These are phyloP conservation scores for Urostyla sp. DNA, from an alignment of 73 alveolate species.

Conservation along the genomic window DNA sequence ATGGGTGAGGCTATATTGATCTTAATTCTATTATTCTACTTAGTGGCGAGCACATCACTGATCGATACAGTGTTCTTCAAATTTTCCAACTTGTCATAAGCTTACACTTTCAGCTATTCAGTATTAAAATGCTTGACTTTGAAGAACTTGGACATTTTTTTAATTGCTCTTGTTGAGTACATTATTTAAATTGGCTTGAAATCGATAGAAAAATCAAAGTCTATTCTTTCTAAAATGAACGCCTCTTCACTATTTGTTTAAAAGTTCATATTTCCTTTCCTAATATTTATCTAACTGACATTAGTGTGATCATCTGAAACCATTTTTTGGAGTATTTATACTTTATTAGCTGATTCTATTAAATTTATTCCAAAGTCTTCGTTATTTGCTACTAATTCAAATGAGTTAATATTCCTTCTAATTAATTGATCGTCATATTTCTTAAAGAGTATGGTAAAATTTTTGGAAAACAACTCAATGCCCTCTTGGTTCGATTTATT, in stretches of 20 bases:
- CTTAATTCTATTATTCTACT: conserved; percentile 39
- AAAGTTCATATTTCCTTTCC: neutral
- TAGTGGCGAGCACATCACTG: conserved; percentile 26
- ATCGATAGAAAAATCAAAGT: conserved; percentile 12
- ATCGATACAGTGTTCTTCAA: conserved; percentile 25
- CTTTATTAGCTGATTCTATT: no score
- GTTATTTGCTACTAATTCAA: conserved; percentile 34
- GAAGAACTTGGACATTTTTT: conserved; percentile 28
- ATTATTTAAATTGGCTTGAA: conserved; percentile 31
- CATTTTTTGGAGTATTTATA: no score
- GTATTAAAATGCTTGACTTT: conserved; percentile 11
- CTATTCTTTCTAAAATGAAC: neutral
- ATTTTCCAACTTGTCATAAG: conserved; percentile 47
- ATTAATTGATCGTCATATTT: conserved; percentile 26
- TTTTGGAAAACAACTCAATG: conserved; percentile 21
- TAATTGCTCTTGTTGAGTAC: conserved; percentile 18
- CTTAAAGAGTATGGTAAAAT: conserved; percentile 18
- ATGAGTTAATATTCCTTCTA: conserved; percentile 3
- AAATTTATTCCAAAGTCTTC: conserved; percentile 35
- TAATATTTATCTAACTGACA: neutral
- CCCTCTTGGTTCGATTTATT: conserved; percentile 35
- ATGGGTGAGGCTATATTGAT: conserved; percentile 43
- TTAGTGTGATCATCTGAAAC: neutral
- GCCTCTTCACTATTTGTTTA: neutral
- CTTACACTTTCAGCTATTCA: conserved; percentile 42